Percentiles rank a stretch among this genome's conserved stretches.
Evolutionary conservation across 441 rosid genomes (phyloP).

Genomic region (Croton laevigatus): DNA sequence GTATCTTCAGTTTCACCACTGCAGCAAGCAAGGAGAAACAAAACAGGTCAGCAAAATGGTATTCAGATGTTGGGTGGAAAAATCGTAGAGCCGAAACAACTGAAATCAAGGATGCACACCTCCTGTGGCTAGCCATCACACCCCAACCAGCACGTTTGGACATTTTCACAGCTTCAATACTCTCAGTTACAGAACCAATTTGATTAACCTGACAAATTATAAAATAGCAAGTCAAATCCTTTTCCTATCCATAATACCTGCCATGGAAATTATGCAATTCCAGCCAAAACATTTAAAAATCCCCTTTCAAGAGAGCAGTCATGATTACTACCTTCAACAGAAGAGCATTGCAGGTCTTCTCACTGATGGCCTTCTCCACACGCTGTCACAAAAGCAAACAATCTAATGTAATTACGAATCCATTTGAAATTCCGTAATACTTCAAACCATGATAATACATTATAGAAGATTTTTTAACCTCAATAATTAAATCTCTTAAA

Average conservation of each 20-base stretch:
- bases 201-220: constrained; percentile 71
- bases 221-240: not conserved
- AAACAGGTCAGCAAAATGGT: not conserved
- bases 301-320: not conserved
- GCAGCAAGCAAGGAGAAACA: constrained; percentile 32
- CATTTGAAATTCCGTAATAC: not conserved
- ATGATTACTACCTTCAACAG: constrained; percentile 65
- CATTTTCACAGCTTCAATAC: constrained; percentile 97
- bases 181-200: constrained; percentile 94
- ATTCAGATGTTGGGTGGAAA: not conserved
- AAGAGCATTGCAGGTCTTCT: constrained; percentile 93
- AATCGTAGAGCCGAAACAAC: not conserved
- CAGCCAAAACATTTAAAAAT: not conserved
- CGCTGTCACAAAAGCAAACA: constrained; percentile 42
- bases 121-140: constrained; percentile 87
- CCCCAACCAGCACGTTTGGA: constrained; percentile 97
- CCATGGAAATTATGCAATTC: not conserved
- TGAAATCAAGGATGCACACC: constrained; percentile 30
- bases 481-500: not conserved
- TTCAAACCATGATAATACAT: not conserved
- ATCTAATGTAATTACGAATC: not conserved
- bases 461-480: not conserved
- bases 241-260: no score
- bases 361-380: constrained; percentile 83
- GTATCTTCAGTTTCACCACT: constrained; percentile 99